phyloP scores from a whole-genome alignment of 768 basidiomycete species.

The Leucocoprinus birnbaumii region DNA sequence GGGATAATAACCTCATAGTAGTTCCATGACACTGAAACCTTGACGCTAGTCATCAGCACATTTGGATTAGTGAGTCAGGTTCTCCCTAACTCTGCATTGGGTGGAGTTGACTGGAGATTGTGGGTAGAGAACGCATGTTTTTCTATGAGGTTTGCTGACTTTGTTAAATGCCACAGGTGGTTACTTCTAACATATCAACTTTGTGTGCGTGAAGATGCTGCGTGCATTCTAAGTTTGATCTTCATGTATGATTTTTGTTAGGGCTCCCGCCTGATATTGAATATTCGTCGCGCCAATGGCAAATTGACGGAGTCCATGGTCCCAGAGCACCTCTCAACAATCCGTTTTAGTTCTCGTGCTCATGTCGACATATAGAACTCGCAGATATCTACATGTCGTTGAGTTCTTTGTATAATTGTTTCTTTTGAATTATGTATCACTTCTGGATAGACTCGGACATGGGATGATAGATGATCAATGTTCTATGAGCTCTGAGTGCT shows the following conservation, averaged over 20 bases:
- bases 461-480: too few relatives aligned
- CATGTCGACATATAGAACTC: too few relatives aligned
- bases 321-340: not conserved
- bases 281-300: not conserved
- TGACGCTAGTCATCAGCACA: not conserved
- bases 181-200: not conserved
- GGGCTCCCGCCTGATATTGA: not conserved
- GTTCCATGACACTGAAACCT: too few relatives aligned
- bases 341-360: not conserved
- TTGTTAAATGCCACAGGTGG: not conserved
- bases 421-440: too few relatives aligned
- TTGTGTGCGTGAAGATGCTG: not conserved
- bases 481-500: too few relatives aligned
- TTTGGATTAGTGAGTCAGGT: not conserved
- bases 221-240: too few relatives aligned
- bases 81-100: not conserved
- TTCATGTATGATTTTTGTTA: not conserved
- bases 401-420: too few relatives aligned
- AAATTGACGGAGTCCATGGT: not conserved
- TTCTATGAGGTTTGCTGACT: not conserved
- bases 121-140: too few relatives aligned
- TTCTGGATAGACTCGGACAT: too few relatives aligned
- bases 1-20: not conserved
- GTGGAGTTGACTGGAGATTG: not conserved
- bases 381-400: too few relatives aligned